Evolutionary conservation across 192 early-diverging fungal species (phyloP).

Genomic region (Jimgerdemannia lactiflua): DNA sequence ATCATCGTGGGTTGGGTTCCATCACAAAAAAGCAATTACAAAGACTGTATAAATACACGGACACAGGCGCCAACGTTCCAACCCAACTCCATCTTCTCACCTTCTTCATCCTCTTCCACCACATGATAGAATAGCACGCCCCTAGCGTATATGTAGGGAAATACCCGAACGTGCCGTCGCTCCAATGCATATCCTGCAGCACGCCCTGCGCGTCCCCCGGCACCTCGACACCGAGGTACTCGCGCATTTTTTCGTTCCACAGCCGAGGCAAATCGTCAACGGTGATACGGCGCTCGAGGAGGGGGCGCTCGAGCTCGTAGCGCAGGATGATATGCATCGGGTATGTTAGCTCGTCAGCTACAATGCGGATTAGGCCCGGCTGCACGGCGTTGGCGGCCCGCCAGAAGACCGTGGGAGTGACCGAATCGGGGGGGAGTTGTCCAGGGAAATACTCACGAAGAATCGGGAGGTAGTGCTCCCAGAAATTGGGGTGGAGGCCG

Average conservation of each 20-base stretch:
- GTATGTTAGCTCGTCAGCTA: too few relatives aligned
- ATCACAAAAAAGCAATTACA: too few relatives aligned
- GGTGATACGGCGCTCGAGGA: too few relatives aligned
- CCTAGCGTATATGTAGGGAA: constrained; percentile 43
- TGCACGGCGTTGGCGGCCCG: constrained; percentile 33
- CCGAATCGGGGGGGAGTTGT: constrained; percentile 19
- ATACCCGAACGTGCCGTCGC: constrained; percentile 29
- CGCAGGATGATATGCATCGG: too few relatives aligned
- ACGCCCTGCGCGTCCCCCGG: constrained; percentile 25
- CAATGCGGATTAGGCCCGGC: too few relatives aligned
- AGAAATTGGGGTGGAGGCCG: constrained; percentile 28
- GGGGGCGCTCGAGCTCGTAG: too few relatives aligned
- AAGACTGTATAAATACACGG: too few relatives aligned
- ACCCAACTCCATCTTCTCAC: too few relatives aligned
- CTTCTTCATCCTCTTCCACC: too few relatives aligned
- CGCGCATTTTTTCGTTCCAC: constrained; percentile 24
- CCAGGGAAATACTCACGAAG: constrained; percentile 27
- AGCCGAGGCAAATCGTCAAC: too few relatives aligned
- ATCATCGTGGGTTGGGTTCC: too few relatives aligned
- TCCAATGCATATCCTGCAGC: constrained; percentile 41
- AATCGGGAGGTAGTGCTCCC: constrained; percentile 25
- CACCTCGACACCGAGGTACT: constrained; percentile 33
- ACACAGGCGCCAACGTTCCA: too few relatives aligned
- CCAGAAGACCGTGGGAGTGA: constrained; percentile 16
- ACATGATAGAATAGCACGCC: constrained; percentile 22